Base-by-base conservation (phyloP, 1,284 basidiomycete species). In the Chondrostereum purpureum region DNA sequence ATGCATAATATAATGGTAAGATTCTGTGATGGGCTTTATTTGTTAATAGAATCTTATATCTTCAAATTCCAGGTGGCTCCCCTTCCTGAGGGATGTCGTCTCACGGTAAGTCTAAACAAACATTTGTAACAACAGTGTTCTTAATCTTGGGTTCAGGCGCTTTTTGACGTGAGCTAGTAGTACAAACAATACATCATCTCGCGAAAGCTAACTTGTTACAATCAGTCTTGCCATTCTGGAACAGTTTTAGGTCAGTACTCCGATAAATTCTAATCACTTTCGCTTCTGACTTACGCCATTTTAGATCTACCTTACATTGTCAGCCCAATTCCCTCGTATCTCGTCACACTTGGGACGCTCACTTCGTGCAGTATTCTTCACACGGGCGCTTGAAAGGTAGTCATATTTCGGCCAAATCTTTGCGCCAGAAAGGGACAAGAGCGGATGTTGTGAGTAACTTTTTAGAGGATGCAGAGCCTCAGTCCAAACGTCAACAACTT, bases 61-160 rank as follows among this genome's bases (percentile, higher is more conserved):
- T n/a, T n/a, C n/a, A n/a, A n/a, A n/a, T 19, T 34, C 13, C 48
- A 80, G 80, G 78, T 84, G 10, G 72, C 69, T 45, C 58, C 72
- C 4, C 65, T 88, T 1, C 83, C 83, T 1, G 31, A 55, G 1
- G 78, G 78, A 3, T 87, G 84, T 55, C 75, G 83, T 13, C 63
- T 88, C 17, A 87, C 84, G n/a, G 83, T 85, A 55, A 59, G 81
- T 58, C 13, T 27, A n/a, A n/a, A n/a, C n/a, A n/a, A n/a, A n/a
- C n/a, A n/a, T n/a, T n/a, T n/a, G n/a, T n/a, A n/a, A n/a, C n/a
- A n/a, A n/a, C n/a, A n/a, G n/a, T n/a, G n/a, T 16, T 44, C 23
- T 18, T 5, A 14, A 45, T 27, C 17, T 34, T 37, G 6, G 33
- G 47, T 34, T n/a, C 50, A 87, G 83, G 80, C 72, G 11, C 48